Base-by-base conservation (phyloP, 352 stramenopile species). In the Phytophthora hybrid region DNA sequence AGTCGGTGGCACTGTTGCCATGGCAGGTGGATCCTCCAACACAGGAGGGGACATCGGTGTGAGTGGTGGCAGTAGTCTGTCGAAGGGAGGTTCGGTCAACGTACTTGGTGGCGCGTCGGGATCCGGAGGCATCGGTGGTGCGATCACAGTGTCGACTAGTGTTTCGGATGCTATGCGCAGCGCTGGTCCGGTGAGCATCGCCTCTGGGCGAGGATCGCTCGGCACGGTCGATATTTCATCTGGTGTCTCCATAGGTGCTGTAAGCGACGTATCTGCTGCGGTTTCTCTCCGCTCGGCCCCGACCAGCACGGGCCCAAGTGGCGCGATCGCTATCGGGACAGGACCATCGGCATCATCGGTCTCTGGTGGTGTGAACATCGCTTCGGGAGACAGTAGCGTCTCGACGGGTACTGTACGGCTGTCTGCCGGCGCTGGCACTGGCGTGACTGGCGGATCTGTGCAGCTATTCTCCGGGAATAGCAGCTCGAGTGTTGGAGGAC, bases 11-110 rank as follows among this genome's bases (percentile, higher is more conserved):
- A 26, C 51, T 66, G 41, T 72, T 49, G 19, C 53, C 26, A 56
- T 73, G 19, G 41, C 51, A 46, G 66, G 66, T 58, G 66, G 66
- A 26, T 31, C 58, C 21, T 74, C 66, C 53, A 74, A 53, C 32
- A 64, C 66, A 64, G 66, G 66, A 74, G 66, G 66, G 13, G 46
- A 62, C 19, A 63, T 59, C 64, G n/a, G 37, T 8, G 19, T 71
- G 54, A 52, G 41, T 19, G 63, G 63, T 47, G 63, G 63, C 46
- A 80, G 62, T 23, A 70, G 77, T 39, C 29, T 64, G 51, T 73
- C 66, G 59, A 75, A 63, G 11, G 77, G 74, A 62, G 74, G 77
- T 10, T 77, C 74, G 54, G 75, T 84, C 19, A 77, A 71, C 34
- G 51, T 63, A 18, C 52, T 62, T n/a, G 58, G 37, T 31, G 63